Base-by-base conservation (phyloP, 2,329 filamentous ascomycete species). In the Nigrograna mackinnonii region DNA sequence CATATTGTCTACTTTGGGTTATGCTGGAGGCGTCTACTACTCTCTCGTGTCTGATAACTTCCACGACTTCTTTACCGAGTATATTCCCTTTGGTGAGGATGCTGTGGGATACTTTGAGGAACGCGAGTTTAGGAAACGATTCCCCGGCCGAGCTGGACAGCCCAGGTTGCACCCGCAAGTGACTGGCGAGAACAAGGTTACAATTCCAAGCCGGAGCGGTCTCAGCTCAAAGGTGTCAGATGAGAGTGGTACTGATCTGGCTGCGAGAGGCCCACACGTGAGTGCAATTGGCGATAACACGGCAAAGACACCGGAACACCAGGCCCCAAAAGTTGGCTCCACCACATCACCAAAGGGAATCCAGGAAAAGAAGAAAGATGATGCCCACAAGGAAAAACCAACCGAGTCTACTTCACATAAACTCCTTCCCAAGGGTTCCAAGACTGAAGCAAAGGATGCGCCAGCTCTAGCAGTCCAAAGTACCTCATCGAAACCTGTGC, bases 1-100 rank as follows among this genome's bases (percentile, higher is more conserved):
- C 49, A 71, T 96, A 33, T 80, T 96, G 20, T 84, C 87, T 19
- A 83, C 83, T 5, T 71, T 95, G 33, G 85, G 87, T 28, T 99
- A 96, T 60, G 88, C 82, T 42, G 91, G 91, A 52, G 91, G 92
- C 55, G 85, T 96, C 41, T 96, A 88, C 78, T 94, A 95, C 71
- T 92, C 94, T 41, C 84, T 95, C 52, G 80, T 94, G 70, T 95
- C 87, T 64, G 94, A 99, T 77, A 96, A 90, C 73, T 99, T 97
- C 80, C 92, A 99, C 73, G 94, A 99, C 71, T 94, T 96, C 77
- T 99, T 99, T 74, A 97, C 91, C 60, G 91, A 96, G 73, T 99
- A 92, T 69, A 74, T 99, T 14, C 94, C 94, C 17, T 96, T 88
- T 56, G 94, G 91, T 60, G 94, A 99, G 73, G 89, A 96, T 66